phyloP scores from a whole-genome alignment of 306 rosid genomes.

The Inga oerstediana region DNA sequence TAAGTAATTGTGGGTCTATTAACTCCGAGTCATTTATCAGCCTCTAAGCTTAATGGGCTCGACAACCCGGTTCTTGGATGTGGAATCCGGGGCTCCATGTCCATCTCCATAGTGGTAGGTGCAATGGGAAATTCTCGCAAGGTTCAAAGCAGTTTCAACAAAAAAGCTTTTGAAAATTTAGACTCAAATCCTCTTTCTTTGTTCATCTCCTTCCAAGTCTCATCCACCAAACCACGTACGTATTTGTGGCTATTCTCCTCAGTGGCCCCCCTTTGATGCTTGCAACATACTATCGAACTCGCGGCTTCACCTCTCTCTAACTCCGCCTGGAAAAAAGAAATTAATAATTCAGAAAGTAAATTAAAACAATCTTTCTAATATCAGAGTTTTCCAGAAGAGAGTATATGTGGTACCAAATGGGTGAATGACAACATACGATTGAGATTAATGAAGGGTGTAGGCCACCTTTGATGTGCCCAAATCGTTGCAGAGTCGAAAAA shows the following conservation, averaged over 20 bases:
- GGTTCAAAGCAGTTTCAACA: conserved; percentile 40
- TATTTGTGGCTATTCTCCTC: conserved; percentile 34
- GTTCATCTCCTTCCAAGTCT: conserved; percentile 58
- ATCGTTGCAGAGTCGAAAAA: conserved; percentile 65
- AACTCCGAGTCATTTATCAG: too few relatives aligned
- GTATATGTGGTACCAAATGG: not conserved
- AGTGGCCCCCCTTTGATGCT: conserved; percentile 30
- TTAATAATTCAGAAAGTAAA: not conserved
- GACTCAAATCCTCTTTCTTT: conserved; percentile 30
- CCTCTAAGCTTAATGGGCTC: conserved; percentile 35
- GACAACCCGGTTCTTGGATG: conserved; percentile 39
- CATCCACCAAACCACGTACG: conserved; percentile 32
- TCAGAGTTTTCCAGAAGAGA: not conserved
- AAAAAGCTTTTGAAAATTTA: conserved; percentile 41
- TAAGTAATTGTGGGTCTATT: too few relatives aligned
- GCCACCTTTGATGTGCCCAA: conserved; percentile 50
- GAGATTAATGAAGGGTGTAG: too few relatives aligned
- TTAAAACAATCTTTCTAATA: not conserved
- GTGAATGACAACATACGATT: not conserved
- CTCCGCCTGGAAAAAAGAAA: conserved; percentile 43
- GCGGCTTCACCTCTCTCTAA: conserved; percentile 58
- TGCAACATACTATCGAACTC: conserved; percentile 45
- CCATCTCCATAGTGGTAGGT: conserved; percentile 61
- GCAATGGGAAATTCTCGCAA: conserved; percentile 56
- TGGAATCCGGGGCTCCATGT: conserved; percentile 44